Conservation (phyloP, 306 rosid genomes). For the Erythrophleum fordii region DNA sequence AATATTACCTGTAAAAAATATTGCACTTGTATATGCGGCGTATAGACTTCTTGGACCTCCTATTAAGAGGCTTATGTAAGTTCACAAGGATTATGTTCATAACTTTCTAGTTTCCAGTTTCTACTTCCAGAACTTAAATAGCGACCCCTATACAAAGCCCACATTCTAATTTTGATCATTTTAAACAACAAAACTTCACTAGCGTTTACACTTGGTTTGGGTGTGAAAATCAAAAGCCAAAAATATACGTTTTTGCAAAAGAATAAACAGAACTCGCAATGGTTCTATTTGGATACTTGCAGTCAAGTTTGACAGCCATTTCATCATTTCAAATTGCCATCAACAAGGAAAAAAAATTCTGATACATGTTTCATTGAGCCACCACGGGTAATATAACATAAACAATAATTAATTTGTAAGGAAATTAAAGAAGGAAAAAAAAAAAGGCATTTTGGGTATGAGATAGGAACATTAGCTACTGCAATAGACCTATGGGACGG, state of each 20-base stretch:
- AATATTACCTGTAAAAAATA: background rate
- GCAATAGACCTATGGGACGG: slow-evolving; percentile 28
- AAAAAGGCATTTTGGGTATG: slow-evolving; percentile 31
- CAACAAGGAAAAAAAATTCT: slow-evolving; percentile 40
- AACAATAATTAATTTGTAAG: slow-evolving; percentile 32
- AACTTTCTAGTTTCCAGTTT: no score
- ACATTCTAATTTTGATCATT: background rate
- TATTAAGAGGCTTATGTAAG: no score
- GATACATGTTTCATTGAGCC: slow-evolving; percentile 39
- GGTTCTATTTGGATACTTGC: background rate
- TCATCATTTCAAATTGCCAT: slow-evolving; percentile 30
- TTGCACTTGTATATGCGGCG: background rate
- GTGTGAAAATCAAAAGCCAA: background rate
- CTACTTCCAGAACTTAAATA: no score
- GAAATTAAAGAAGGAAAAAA: slow-evolving; percentile 1
- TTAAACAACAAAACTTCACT: background rate
- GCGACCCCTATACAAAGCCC: background rate
- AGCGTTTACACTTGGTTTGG: background rate
- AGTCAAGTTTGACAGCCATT: background rate
- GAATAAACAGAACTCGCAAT: background rate
- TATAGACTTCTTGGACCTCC: no score
- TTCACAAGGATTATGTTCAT: no score
- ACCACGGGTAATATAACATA: slow-evolving; percentile 44
- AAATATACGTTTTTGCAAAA: background rate
- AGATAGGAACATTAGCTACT: slow-evolving; percentile 41